A percentile compares a stretch with the other conserved stretches of the same genome.
These are phyloP conservation scores for Psilocybe cyanescens DNA, from an alignment of 768 basidiomycete genomes.

Conservation along the genomic window DNA sequence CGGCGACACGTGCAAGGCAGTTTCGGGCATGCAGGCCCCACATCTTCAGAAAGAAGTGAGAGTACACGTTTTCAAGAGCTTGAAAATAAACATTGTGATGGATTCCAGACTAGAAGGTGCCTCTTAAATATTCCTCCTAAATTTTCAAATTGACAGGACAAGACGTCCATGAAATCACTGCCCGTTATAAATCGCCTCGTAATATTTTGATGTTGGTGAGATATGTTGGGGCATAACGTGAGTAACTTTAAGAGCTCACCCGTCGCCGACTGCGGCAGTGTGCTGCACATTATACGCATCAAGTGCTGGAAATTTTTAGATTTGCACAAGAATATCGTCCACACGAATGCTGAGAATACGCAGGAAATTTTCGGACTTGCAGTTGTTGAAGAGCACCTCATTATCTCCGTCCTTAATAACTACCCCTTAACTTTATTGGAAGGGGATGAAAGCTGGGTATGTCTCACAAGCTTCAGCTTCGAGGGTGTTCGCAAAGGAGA, in stretches of 20 bases:
- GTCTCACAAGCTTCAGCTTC: too few relatives aligned
- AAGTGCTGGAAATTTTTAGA: background rate
- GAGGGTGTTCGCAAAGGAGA: too few relatives aligned
- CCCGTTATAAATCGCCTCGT: background rate
- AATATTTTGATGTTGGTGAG: background rate
- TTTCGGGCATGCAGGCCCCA: background rate
- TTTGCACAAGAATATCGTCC: background rate
- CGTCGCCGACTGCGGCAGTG: background rate
- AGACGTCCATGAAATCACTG: background rate
- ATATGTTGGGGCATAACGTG: background rate
- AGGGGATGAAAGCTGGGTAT: background rate
- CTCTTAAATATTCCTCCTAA: background rate
- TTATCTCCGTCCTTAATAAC: background rate
- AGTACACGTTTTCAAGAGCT: background rate
- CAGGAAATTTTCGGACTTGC: background rate
- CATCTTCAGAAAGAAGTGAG: constrained; percentile 4
- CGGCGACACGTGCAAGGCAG: constrained; percentile 11
- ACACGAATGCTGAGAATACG: background rate
- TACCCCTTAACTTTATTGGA: background rate
- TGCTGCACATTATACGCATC: background rate
- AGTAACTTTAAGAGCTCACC: background rate
- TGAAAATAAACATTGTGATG: constrained; percentile 1
- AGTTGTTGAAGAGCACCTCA: background rate
- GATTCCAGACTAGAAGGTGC: background rate
- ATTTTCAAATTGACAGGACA: background rate